A percentile compares a stretch with the other conserved stretches of the same genome.
Evolutionary conservation across 768 basidiomycete genomes (phyloP).

Genomic region (Suillus variegatus): DNA sequence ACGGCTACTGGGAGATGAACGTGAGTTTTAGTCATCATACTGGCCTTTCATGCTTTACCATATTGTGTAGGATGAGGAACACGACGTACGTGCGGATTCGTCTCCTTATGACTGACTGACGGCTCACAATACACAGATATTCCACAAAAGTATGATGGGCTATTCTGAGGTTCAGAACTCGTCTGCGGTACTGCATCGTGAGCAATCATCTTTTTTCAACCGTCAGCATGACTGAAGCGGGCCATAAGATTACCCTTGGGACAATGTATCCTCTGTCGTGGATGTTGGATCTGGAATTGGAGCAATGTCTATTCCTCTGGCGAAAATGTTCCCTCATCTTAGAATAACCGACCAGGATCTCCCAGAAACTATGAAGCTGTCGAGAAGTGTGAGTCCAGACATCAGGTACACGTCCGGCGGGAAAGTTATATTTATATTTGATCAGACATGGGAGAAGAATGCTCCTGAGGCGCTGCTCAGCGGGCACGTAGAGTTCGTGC

Average conservation of each 20-base stretch:
- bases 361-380: constrained; percentile 24
- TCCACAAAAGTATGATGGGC: too few species aligned
- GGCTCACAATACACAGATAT: too few species aligned
- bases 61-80: too few species aligned
- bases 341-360: constrained; percentile 31
- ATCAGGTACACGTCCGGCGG: background rate
- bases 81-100: too few species aligned
- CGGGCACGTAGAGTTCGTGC: constrained; percentile 17
- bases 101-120: too few species aligned
- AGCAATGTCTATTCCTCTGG: constrained; percentile 26
- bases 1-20: too few species aligned
- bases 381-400: background rate
- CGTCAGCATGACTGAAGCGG: background rate
- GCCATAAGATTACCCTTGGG: constrained; percentile 19
- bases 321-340: constrained; percentile 27
- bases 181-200: too few species aligned
- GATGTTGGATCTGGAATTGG: constrained; percentile 33
- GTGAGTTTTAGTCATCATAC: too few species aligned
- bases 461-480: constrained; percentile 22
- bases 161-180: too few species aligned
- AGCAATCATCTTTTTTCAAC: too few species aligned
- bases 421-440: background rate
- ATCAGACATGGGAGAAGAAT: constrained; percentile 16
- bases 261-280: constrained; percentile 21
- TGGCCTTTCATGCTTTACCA: too few species aligned